Evolutionary conservation across 352 stramenopile genomes (phyloP).

Genomic region (Globisporangium uncinulatum): DNA sequence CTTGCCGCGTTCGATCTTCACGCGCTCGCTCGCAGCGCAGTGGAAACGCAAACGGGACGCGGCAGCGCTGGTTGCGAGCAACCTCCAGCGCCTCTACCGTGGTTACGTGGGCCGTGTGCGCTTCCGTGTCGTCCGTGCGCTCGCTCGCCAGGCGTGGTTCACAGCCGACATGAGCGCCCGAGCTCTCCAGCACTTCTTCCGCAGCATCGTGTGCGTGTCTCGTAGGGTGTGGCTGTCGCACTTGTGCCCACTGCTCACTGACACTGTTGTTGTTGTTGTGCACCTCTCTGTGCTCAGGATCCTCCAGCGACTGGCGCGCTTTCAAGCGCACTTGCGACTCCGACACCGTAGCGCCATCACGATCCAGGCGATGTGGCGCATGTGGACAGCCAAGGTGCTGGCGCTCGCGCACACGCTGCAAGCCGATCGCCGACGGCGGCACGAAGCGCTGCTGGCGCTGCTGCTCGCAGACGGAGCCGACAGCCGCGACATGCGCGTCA

Average conservation of each 20-base stretch:
- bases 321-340: conserved; percentile 30
- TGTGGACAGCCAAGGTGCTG: conserved; percentile 61
- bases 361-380: conserved; percentile 74
- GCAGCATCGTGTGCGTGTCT: conserved; percentile 50
- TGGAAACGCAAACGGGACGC: conserved; percentile 65
- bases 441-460: conserved; percentile 20
- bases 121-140: conserved; percentile 22
- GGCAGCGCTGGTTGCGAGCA: conserved; percentile 26
- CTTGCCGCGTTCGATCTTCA: conserved; percentile 42
- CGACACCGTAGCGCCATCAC: conserved; percentile 33
- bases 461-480: conserved; percentile 12
- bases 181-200: conserved; percentile 69
- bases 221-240: neutral
- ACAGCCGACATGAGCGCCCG: conserved; percentile 33
- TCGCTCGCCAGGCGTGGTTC: conserved; percentile 27
- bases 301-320: conserved; percentile 35
- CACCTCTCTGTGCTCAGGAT: conserved; percentile 17
- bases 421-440: conserved; percentile 29
- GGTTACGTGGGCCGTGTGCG: conserved; percentile 46
- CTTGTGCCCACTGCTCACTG: neutral
- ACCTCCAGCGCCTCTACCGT: conserved; percentile 34
- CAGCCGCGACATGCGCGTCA: conserved; percentile 5
- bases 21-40: conserved; percentile 31
- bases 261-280: neutral
- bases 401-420: conserved; percentile 33